Evolutionary conservation across 495 filamentous ascomycete species (phyloP).

Genomic region (Viridothelium virens): DNA sequence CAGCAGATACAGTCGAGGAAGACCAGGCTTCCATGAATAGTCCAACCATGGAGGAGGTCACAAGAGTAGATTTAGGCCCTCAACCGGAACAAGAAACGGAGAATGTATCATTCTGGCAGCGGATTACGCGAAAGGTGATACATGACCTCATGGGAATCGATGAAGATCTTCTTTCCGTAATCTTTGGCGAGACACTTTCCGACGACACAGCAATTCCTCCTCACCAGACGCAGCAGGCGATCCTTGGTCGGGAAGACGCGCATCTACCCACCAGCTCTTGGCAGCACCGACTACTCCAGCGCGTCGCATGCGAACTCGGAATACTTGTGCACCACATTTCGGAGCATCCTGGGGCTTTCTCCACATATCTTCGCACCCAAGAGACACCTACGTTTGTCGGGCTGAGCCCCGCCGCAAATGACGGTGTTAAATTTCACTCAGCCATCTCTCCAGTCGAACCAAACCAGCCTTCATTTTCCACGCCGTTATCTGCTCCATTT

Average conservation of each 20-base stretch:
- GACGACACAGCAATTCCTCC: conserved; percentile 43
- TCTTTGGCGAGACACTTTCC: conserved; percentile 78
- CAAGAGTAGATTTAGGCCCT: conserved; percentile 21
- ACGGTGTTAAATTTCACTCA: neutral
- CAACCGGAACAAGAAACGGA: conserved; percentile 30
- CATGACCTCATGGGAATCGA: conserved; percentile 87
- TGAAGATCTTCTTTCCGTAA: conserved; percentile 68
- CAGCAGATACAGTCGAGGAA: conserved; percentile 22
- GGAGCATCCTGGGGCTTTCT: conserved; percentile 73
- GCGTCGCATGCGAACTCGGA: conserved; percentile 80
- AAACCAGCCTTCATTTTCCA: neutral
- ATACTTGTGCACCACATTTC: conserved; percentile 73
- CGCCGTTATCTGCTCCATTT: conserved; percentile 19
- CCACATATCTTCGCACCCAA: conserved; percentile 51
- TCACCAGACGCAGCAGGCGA: conserved; percentile 15
- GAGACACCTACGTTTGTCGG: conserved; percentile 45
- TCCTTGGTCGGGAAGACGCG: conserved; percentile 15
- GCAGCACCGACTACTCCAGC: conserved; percentile 70
- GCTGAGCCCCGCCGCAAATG: conserved; percentile 24
- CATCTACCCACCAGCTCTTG: conserved; percentile 39
- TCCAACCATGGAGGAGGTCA: conserved; percentile 7
- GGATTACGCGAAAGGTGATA: conserved; percentile 78
- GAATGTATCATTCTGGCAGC: conserved; percentile 64
- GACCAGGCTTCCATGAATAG: conserved; percentile 8
- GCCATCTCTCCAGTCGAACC: neutral